Evolutionary conservation across 1,284 basidiomycete genomes (phyloP).

Genomic region (Cutaneotrichosporon spelunceum): DNA sequence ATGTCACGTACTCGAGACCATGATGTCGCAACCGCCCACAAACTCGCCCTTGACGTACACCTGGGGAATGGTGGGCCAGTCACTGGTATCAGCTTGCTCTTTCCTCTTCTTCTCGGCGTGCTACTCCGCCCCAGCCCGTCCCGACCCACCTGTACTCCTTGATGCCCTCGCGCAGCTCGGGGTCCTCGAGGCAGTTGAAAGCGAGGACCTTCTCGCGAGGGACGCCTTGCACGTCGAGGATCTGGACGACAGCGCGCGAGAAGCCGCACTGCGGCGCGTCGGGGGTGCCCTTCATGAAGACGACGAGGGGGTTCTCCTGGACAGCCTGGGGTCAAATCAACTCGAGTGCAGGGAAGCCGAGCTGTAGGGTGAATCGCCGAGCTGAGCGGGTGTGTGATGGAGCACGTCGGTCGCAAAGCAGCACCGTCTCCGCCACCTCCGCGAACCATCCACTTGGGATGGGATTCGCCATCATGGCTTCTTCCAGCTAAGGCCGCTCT

Average conservation of each 20-base stretch:
- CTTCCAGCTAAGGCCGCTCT: too few relatives aligned
- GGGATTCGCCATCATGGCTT: too few relatives aligned
- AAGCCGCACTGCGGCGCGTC: conserved; percentile 77
- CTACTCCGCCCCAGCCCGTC: background rate
- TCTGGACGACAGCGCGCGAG: conserved; percentile 86
- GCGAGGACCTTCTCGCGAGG: conserved; percentile 73
- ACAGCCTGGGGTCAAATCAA: conserved; percentile 56
- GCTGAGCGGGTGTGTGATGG: too few relatives aligned
- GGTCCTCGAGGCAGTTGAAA: conserved; percentile 85
- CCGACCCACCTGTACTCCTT: conserved; percentile 88
- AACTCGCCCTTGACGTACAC: conserved; percentile 94
- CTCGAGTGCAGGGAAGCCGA: background rate
- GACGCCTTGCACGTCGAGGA: conserved; percentile 83
- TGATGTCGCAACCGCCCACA: conserved; percentile 92
- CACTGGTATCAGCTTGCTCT: conserved; percentile 56
- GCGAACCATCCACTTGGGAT: too few relatives aligned
- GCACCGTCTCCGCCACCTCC: too few relatives aligned
- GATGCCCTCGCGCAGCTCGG: conserved; percentile 66
- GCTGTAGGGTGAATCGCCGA: too few relatives aligned
- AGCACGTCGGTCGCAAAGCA: too few relatives aligned
- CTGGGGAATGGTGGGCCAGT: conserved; percentile 98
- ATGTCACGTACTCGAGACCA: conserved; percentile 73
- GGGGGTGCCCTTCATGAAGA: conserved; percentile 90
- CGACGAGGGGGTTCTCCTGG: conserved; percentile 68
- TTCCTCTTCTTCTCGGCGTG: background rate